Evolutionary conservation across 129 eudicot genomes (phyloP), one percentile per base, ranked within the genome.

Genomic region (Artemisia argyi): DNA sequence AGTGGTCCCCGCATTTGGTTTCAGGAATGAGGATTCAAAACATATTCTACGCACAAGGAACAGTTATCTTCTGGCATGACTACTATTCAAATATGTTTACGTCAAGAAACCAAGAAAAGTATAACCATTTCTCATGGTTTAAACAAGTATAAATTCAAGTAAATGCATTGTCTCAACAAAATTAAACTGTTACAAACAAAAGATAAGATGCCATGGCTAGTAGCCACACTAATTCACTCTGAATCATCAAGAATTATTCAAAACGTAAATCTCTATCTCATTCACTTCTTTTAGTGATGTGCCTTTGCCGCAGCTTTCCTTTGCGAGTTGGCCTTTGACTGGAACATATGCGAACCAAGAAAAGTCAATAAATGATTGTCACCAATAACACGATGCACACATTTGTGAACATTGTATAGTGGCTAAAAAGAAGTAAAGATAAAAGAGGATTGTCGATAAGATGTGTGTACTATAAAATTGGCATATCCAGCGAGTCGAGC

Each of bases 241-340:
- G 32, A 22, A 72, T 60, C 70, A 66, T 74, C 84, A 79, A 44
- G 68, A 66, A 76, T 81, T 84, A 82, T 79, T 85, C 71, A 68
- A 77, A 80, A 14, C 77, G 61, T 52, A 44, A 61, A 47, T 48
- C 73, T 67, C 18, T 56, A 73, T 76, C 65, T 64, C 65, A 18
- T 44, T 50, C 39, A 3, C 24, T 30, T 72, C 77, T 52, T 61
- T 79, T 68, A 91, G 75, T 88, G 95, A 68, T 88, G 97, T n/a
- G 75, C 88, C 72, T 82, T 84, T 54, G 90, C 97, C 76, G 83
- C 92, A 48, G 93, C 96, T 79, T 88, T 86, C 85, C 83, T 66
- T 19, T 84, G 89, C 65, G 96, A 84, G 69, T 88, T 88, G 32
- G 96, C 88, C 79, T 91, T 86, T 56, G 87, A 81, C 97, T 91